A percentile compares a stretch with the other conserved stretches of the same genome.
These are phyloP conservation scores for Fusarium virguliforme DNA, from an alignment of 2,329 filamentous ascomycete genomes.

Conservation along the genomic window DNA sequence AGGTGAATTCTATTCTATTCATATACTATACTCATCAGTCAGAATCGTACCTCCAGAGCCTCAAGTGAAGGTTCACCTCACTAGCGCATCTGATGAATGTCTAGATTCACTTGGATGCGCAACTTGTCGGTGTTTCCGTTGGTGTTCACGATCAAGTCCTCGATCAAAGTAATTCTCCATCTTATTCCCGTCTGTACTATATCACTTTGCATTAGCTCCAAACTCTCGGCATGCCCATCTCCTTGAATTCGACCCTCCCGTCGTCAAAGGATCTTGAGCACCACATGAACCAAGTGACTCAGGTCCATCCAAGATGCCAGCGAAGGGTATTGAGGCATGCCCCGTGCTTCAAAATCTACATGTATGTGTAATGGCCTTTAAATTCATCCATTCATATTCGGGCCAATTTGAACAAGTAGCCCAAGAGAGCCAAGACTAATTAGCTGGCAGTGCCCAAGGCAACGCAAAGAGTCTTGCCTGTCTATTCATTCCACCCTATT, in stretches of 20 bases:
- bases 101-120: background rate
- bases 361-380: too few species aligned
- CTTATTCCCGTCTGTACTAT: background rate
- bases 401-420: too few species aligned
- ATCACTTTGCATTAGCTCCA: background rate
- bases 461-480: too few species aligned
- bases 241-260: background rate
- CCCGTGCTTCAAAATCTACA: too few species aligned
- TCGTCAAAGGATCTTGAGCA: background rate
- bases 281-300: too few species aligned
- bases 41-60: background rate
- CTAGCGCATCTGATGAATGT: background rate
- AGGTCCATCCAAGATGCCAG: too few species aligned
- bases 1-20: background rate
- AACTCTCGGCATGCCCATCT: background rate
- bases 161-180: background rate
- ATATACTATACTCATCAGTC: background rate
- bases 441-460: too few species aligned
- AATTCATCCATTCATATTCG: too few species aligned
- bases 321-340: too few species aligned
- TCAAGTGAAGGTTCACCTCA: background rate
- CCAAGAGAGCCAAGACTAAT: too few species aligned
- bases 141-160: background rate
- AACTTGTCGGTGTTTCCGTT: background rate
- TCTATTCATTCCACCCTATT: too few species aligned